A percentile compares a stretch with the other conserved stretches of the same genome.
Conservation (phyloP, 768 basidiomycete species). For the Russula abietina region DNA sequence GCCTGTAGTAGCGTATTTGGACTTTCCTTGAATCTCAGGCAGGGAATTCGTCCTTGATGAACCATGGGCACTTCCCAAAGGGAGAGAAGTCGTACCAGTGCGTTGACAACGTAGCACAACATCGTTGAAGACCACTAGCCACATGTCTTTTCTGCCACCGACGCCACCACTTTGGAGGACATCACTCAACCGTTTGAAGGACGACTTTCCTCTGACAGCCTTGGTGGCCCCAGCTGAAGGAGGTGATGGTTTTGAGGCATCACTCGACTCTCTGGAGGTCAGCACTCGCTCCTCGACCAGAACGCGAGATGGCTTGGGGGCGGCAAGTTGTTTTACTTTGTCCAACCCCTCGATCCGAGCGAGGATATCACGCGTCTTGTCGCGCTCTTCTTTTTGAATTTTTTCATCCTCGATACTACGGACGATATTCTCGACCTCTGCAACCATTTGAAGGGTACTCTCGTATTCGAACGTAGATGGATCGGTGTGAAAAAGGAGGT, state of each 20-base stretch:
- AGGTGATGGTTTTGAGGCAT: constrained; percentile 28
- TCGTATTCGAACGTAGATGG: constrained; percentile 98
- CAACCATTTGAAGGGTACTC: constrained; percentile 91
- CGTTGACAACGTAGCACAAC: constrained; percentile 89
- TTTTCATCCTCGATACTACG: constrained; percentile 98
- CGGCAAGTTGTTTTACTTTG: constrained; percentile 84
- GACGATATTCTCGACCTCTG: constrained; percentile 94
- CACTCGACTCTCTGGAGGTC: constrained; percentile 31
- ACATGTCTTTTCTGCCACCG: constrained; percentile 77
- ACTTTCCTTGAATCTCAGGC: constrained; percentile 77
- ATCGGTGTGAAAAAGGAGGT: constrained; percentile 93
- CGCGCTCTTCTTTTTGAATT: constrained; percentile 91
- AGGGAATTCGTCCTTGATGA: constrained; percentile 68
- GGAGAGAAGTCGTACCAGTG: constrained; percentile 81
- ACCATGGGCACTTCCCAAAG: constrained; percentile 60
- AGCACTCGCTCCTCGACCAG: constrained; percentile 76
- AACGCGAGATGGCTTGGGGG: constrained; percentile 84
- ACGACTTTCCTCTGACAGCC: constrained; percentile 73
- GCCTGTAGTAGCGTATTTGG: constrained; percentile 79
- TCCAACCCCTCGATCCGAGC: constrained; percentile 96
- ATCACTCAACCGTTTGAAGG: constrained; percentile 85
- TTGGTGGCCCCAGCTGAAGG: constrained; percentile 40
- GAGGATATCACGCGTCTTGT: constrained; percentile 90
- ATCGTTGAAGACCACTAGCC: constrained; percentile 95
- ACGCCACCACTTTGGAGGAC: constrained; percentile 58